Evolutionary conservation across 176 grass and related monocot genomes (phyloP), one percentile per base, ranked within the genome.

Genomic region (Musa acuminata): DNA sequence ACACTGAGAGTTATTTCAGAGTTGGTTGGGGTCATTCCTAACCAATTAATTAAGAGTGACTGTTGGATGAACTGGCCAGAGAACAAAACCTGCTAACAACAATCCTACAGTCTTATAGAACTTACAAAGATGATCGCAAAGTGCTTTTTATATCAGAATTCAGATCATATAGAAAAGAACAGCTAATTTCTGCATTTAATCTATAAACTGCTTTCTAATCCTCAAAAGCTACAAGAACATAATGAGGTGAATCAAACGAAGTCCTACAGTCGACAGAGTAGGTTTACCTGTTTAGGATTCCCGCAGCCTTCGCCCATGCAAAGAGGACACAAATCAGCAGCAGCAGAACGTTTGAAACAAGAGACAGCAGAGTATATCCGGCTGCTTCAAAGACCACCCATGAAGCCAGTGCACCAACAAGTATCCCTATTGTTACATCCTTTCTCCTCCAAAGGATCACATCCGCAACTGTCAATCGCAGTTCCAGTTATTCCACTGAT

Each of bases 311-410:
- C 65, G 89, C 80, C 91, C 91, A 95, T 9, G 85, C 59, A 77
- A 91, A 98, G 51, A 98, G 94, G 58, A 93, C 73, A 62, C 85
- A 83, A 43, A 91, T 81, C 53, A 98, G 86, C 29, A 97, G 90
- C 14, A 91, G 90, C 8, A 98, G 77, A 54, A 93, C 90, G 81
- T 83, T 82, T 62, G 83, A 90, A 69, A 82, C 23, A 26, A 96
- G 85, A 10, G 91, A 96, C 2, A 93, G 71, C 71, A 88, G 52
- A 55, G 90, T 85, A 82, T 87, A 92, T 64, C 77, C 49, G 21
- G 74, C 74, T 53, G 66, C 43, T 27, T 80, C 50, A 35, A 82
- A 90, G 72, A 97, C 55, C 49, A 84, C 52, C 93, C 90, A 92
- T 49, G 84, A 71, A 17, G 80, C 76, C 53, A 85, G 55, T 13